phyloP scores from a whole-genome alignment of 331 rosid genomes.

The Cydonia oblonga region DNA sequence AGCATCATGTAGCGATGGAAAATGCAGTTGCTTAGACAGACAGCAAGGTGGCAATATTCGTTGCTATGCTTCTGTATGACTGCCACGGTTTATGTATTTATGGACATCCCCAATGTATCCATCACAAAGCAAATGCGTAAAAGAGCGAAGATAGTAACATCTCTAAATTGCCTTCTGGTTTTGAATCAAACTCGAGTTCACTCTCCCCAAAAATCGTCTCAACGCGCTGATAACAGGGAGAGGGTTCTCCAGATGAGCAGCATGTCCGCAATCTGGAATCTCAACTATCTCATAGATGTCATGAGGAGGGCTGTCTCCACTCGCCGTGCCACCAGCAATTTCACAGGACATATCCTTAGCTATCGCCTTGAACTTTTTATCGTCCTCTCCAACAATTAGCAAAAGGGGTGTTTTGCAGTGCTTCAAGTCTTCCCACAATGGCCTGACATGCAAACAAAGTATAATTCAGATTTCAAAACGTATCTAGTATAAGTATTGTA shows the following conservation, averaged over 20 bases:
- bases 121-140: background rate
- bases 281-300: constrained; percentile 44
- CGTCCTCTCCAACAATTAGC: constrained; percentile 67
- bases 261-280: constrained; percentile 74
- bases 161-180: background rate
- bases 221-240: constrained; percentile 53
- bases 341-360: constrained; percentile 42
- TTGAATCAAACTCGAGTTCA: background rate
- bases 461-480: background rate
- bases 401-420: constrained; percentile 57
- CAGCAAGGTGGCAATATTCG: background rate
- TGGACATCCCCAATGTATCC: background rate
- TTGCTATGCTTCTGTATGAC: background rate
- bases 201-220: constrained; percentile 37
- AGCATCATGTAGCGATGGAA: background rate
- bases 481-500: background rate
- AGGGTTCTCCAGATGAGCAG: constrained; percentile 88
- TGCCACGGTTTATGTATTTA: background rate
- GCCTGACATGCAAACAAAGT: constrained; percentile 28
- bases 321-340: constrained; percentile 18
- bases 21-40: background rate
- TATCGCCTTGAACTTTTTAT: constrained; percentile 59
- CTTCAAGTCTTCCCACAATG: constrained; percentile 79
- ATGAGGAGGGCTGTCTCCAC: constrained; percentile 6
- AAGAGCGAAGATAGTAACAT: background rate